Percentiles rank a stretch among this genome's conserved stretches.
Evolutionary conservation across 139 green algal genomes (phyloP).

Genomic region (Closterium sp.): DNA sequence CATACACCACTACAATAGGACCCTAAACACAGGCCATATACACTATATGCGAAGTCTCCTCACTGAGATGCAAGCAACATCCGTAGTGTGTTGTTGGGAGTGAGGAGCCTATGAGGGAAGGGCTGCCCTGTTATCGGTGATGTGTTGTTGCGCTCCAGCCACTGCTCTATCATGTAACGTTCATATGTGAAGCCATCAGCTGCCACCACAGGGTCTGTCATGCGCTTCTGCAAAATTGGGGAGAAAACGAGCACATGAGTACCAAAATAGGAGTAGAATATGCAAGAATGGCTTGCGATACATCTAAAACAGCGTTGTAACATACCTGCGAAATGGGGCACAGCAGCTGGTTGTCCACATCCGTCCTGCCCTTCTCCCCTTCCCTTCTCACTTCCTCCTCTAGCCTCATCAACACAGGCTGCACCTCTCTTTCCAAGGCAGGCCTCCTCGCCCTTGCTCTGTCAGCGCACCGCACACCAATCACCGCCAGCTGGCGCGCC

Average conservation of each 20-base stretch:
- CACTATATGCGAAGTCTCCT: neutral
- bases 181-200: neutral
- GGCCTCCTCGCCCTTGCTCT: neutral
- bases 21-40: neutral
- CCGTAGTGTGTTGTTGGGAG: neutral
- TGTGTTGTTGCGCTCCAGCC: neutral
- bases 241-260: neutral
- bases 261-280: no score
- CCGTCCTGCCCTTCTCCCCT: neutral
- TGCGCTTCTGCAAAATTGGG: neutral
- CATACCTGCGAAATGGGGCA: neutral
- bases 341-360: neutral
- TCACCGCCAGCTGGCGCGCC: neutral
- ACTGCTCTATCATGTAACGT: neutral
- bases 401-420: neutral
- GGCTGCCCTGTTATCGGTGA: neutral
- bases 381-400: neutral
- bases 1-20: no score
- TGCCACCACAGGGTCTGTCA: neutral
- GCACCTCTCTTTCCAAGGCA: neutral
- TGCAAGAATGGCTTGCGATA: no score
- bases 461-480: neutral
- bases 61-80: neutral
- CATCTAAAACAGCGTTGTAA: no score
- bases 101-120: neutral